Base-by-base conservation (phyloP, 768 basidiomycete genomes). In the Erythrobasidium yunnanense region DNA sequence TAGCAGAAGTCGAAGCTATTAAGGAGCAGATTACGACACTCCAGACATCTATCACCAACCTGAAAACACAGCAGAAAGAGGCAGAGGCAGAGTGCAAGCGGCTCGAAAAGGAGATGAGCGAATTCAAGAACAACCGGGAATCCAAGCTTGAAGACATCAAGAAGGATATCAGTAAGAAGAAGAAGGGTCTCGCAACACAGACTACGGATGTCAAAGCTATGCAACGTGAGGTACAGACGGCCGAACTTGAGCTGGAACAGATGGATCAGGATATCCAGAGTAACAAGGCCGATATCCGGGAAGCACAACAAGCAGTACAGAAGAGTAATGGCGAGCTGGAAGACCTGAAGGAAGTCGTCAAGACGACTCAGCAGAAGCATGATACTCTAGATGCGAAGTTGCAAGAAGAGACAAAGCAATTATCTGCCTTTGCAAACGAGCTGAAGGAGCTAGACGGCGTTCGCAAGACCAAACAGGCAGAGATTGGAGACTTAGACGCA, bases 111-210 rank as follows among this genome's bases (percentile, higher is more conserved):
- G 95, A 99, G 75, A 97, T 99, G 90, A 83, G 83, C 60, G 95
- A 97, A 78, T 96, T 99, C 80, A 92, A 95, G 79, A 87, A 92
- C 77, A 92, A 99, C 79, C 95, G 95, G 75, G 95, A 96, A 55
- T 90, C 90, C 51, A 97, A 97, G 78, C 87, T 89, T 60, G 87
- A 86, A 18, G 87, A 97, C 74, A 82, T 97, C 69, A 95, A 92
- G 80, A 82, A 81, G 7, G 82, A 84, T 69, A 89, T 97, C 69
- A 80, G 81, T 20, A 86, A 83, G 73, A 86, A 89, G 76, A 95
- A 92, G 77, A 79, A 82, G 4, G 83, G 82, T 0, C 77, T 92
- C 15, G 86, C 88, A 73, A 90, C 88, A 77, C 85, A 91, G 74
- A 80, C 85, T 1, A 84, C 86, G 1, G 78, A 80, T 5, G 83